Base-by-base conservation (phyloP, 257 asterid genomes). In the Henckelia pumila region DNA sequence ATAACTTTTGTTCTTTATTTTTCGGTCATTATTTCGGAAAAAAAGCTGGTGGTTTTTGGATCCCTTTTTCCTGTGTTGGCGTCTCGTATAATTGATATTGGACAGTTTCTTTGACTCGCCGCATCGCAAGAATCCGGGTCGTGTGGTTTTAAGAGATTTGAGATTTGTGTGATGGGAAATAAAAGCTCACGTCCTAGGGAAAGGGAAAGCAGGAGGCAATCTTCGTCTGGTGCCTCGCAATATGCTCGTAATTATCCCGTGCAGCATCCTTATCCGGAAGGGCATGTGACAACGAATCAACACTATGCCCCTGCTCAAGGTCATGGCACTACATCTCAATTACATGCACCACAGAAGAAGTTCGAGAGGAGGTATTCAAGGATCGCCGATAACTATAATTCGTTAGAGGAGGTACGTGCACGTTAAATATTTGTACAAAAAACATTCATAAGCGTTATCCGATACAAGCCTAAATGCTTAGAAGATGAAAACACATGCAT, bases 321-420 rank as follows among this genome's bases (percentile, higher is more conserved):
- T 58, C 76, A 80, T 69, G 89, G 59, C 16, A 76, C 78, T 17
- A 82, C 81, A 5, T 52, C 76, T 30, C 78, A 70, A 40, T 4
- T 21, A 7, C 75, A 65, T 23, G 79, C 79, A 21, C 82, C 85
- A 0, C 79, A 79, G 63, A 86, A 81, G 78, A 84, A 77, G 77
- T 71, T 93, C n/a, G 97, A 93, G 23, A 68, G 92, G 81, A 80
- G 95, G 71, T 93, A 88, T 81, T 89, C 97, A 13, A 82, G 85
- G 84, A 93, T 93, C 71, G 97, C 99, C 0, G 99, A 93, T 81
- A 77, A 84, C 73, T 93, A 88, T 76, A 77, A 73, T 70, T 90
- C 97, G 7, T 70, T 93, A 61, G 95, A 88, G 47, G 95, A 93
- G 97, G 97, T 93, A 86, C 71, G 80, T n/a, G 20, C 23, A 22